Base-by-base conservation (phyloP, 257 asterid genomes). In the Jasminum sambac region DNA sequence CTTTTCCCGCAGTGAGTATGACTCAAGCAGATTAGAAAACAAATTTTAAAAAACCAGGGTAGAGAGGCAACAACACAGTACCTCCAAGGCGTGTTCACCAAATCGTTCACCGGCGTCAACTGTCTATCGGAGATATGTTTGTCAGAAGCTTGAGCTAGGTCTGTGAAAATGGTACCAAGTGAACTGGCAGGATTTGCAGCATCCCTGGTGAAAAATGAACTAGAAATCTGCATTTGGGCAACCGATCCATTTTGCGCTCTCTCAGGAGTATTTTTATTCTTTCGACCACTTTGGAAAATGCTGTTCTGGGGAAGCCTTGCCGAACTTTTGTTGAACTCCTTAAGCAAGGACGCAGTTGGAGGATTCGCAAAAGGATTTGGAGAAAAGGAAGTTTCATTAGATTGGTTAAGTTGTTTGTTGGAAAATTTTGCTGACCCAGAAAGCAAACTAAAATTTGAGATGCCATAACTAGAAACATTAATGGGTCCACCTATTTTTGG, bases 81-180 rank as follows among this genome's bases (percentile, higher is more conserved):
- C 88, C 88, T 79, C 83, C 86, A 69, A 14, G 79, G 72, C 14
- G 67, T 37, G 52, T 78, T 84, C 84, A 84, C 73, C 8, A 71
- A 61, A 71, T 76, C 84, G 73, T 78, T 72, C 24, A 66, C 30
- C 8, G 77, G 67, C 19, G 50, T 66, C n/a, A 63, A 17, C 41
- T 14, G 70, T 55, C 73, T 82, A 13, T 72, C 67, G 4, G 58
- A 63, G 34, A 26, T 36, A 71, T 16, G 67, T 66, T 16, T 13
- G 57, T 30, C 11, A 11, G 75, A 74, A 34, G 79, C 72, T 11
- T 74, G 74, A 72, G 48, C 63, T 8, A 69, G 61, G 68, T 77
- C 72, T 36, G 59, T 59, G 50, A 74, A 52, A 40, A 69, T 25
- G 48, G 81, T 69, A 50, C 46, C 48, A 24, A 61, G 68, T 24